Conservation (phyloP, 2,329 filamentous ascomycete species). For the Ascochyta rabiei region DNA sequence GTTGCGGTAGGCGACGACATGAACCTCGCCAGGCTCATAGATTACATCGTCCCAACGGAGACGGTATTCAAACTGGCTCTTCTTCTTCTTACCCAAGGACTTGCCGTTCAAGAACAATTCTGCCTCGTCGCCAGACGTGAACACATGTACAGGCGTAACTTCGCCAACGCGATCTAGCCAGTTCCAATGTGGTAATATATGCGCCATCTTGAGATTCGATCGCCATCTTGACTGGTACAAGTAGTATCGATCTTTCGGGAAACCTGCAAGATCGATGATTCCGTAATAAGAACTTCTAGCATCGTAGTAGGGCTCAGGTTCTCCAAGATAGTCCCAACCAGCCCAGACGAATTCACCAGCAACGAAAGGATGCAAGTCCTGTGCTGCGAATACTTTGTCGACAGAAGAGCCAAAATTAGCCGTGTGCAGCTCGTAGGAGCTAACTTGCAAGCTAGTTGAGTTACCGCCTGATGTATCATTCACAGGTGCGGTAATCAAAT, state of each 20-base stretch:
- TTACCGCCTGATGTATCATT: conserved; percentile 47
- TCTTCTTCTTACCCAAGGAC: conserved; percentile 52
- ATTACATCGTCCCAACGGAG: conserved; percentile 61
- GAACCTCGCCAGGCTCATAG: conserved; percentile 57
- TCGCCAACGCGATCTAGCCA: conserved; percentile 57
- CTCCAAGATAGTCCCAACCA: conserved; percentile 43
- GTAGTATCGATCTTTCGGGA: conserved; percentile 63
- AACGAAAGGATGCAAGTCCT: conserved; percentile 56
- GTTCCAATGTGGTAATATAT: conserved; percentile 64
- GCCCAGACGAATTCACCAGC: conserved; percentile 61
- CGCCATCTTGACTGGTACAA: conserved; percentile 63
- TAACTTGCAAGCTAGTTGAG: conserved; percentile 46
- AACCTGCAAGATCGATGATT: conserved; percentile 63
- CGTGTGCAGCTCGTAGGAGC: conserved; percentile 59
- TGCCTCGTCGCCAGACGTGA: conserved; percentile 59
- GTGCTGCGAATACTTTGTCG: conserved; percentile 58
- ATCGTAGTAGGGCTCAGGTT: conserved; percentile 58
- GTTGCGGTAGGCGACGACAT: conserved; percentile 57
- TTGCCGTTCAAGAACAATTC: conserved; percentile 61
- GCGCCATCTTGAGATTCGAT: conserved; percentile 55
- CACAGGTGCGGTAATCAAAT: conserved; percentile 44
- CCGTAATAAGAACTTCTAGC: conserved; percentile 61
- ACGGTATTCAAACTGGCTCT: conserved; percentile 51
- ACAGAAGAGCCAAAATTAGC: conserved; percentile 54
- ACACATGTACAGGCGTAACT: conserved; percentile 62